Percentiles rank a stretch among this genome's conserved stretches.
Evolutionary conservation across 1,139 yeast species (phyloP).

Genomic region (Hyphopichia burtonii): DNA sequence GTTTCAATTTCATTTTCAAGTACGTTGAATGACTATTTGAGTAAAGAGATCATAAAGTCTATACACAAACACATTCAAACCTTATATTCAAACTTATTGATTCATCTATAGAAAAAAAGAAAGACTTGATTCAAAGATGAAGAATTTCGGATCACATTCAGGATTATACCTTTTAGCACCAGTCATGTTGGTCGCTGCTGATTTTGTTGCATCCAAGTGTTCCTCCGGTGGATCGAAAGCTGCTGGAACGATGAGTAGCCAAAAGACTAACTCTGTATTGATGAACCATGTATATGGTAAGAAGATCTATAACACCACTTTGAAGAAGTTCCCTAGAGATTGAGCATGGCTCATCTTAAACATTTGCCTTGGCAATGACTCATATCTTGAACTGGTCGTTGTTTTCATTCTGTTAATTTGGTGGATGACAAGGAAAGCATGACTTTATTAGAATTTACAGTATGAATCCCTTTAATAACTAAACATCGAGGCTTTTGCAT

Average conservation of each 20-base stretch:
- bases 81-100: no score
- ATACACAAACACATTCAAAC: no score
- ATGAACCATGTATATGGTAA: constrained; percentile 9
- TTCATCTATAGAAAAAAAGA: no score
- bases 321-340: constrained; percentile 6
- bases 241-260: constrained; percentile 6
- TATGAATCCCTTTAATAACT: no score
- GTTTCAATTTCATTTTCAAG: no score
- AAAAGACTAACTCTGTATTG: constrained; percentile 7
- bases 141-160: constrained; percentile 18
- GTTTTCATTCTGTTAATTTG: no score
- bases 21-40: no score
- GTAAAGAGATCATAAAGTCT: no score
- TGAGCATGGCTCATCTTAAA: no score
- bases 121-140: constrained; percentile 10
- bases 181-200: constrained; percentile 23
- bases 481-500: not conserved
- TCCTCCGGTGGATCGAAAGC: constrained; percentile 11
- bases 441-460: no score
- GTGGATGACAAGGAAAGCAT: no score
- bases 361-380: not conserved
- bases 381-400: no score
- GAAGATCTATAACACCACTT: constrained; percentile 8
- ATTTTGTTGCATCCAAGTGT: constrained; percentile 20
- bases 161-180: constrained; percentile 24